Percentiles rank a stretch among this genome's conserved stretches.
Conservation (phyloP, 2,329 filamentous ascomycete species). For the Cordyceps javanica region DNA sequence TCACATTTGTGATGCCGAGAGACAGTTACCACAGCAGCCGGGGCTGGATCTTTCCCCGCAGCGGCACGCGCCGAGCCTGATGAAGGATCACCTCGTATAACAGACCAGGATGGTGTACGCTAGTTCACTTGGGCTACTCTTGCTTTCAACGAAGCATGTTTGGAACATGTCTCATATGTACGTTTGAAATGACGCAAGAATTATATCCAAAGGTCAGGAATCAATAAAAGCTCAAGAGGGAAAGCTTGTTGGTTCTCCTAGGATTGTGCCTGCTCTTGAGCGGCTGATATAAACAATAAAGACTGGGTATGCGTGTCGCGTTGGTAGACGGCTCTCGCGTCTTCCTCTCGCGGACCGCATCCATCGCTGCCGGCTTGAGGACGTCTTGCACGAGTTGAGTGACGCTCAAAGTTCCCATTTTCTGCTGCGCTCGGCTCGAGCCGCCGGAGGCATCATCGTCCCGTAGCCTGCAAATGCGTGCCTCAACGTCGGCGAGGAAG, state of each 20-base stretch:
- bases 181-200: too few relatives aligned
- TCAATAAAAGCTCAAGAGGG: neutral
- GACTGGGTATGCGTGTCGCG: neutral
- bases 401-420: neutral
- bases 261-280: neutral
- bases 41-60: neutral
- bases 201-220: too few relatives aligned
- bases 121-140: too few relatives aligned
- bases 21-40: neutral
- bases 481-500: slow-evolving; percentile 7
- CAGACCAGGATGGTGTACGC: too few relatives aligned
- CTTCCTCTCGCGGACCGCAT: neutral
- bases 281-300: slow-evolving; percentile 3
- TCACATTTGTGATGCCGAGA: neutral
- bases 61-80: neutral
- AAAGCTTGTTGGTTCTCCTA: neutral
- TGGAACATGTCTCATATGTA: too few relatives aligned
- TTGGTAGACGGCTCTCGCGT: neutral
- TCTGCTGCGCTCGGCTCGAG: neutral
- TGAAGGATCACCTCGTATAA: too few relatives aligned
- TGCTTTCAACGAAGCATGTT: too few relatives aligned
- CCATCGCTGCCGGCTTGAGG: neutral
- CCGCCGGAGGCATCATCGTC: neutral
- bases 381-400: neutral
- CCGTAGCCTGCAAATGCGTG: neutral